phyloP scores from a whole-genome alignment of 352 stramenopile species.

The Thraustotheca clavata region DNA sequence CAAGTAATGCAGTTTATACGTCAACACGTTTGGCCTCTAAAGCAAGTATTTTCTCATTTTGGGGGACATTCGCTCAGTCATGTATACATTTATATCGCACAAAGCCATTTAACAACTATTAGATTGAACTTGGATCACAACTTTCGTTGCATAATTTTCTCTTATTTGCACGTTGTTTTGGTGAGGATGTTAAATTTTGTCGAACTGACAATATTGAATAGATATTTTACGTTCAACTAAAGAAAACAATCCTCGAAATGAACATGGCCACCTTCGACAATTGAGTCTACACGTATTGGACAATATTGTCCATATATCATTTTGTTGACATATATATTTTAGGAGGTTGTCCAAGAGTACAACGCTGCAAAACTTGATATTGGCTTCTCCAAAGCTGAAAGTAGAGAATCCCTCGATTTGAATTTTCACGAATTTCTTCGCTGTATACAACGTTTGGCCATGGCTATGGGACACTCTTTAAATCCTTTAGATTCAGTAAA shows the following conservation, averaged over 20 bases:
- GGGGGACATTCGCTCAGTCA: conserved; percentile 47
- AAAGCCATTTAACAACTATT: neutral
- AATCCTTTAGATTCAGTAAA: neutral
- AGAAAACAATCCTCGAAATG: conserved; percentile 39
- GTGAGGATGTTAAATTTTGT: conserved; percentile 26
- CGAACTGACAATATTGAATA: conserved; percentile 20
- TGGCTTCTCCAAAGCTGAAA: conserved; percentile 41
- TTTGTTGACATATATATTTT: neutral
- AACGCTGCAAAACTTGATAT: conserved; percentile 67
- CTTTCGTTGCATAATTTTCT: conserved; percentile 60
- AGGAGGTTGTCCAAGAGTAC: conserved; percentile 60
- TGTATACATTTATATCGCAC: conserved; percentile 17
- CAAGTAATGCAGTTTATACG: conserved; percentile 64
- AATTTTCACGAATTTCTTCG: conserved; percentile 68
- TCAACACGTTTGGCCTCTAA: conserved; percentile 59
- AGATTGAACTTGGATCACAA: conserved; percentile 43
- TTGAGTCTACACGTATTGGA: conserved; percentile 11
- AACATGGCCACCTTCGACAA: neutral
- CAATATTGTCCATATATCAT: neutral
- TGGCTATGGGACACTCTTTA: conserved; percentile 35
- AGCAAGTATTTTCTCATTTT: conserved; percentile 74
- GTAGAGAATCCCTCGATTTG: conserved; percentile 43
- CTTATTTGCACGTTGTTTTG: conserved; percentile 56
- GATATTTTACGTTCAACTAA: conserved; percentile 28
- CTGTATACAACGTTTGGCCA: conserved; percentile 51